phyloP scores from a whole-genome alignment of 2,329 filamentous ascomycete genomes.

The Didymella sp. region DNA sequence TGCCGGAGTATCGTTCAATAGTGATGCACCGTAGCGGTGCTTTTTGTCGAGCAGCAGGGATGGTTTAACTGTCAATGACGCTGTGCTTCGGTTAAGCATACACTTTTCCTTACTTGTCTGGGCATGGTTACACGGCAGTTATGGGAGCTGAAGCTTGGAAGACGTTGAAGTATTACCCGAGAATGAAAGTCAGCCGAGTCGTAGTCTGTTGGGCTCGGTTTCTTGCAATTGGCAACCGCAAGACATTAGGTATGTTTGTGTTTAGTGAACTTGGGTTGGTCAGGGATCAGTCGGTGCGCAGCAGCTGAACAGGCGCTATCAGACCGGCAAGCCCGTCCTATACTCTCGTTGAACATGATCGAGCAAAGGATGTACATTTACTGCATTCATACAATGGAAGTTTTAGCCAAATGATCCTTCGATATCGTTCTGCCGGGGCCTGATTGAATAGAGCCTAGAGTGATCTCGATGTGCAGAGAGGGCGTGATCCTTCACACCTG shows the following conservation, averaged over 20 bases:
- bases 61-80: slow-evolving; percentile 6
- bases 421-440: not conserved
- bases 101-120: slow-evolving; percentile 8
- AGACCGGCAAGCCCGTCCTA: not conserved
- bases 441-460: slow-evolving; percentile 1
- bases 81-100: slow-evolving; percentile 16
- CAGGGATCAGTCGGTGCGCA: not conserved
- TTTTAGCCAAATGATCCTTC: slow-evolving; percentile 4
- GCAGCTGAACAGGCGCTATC: not conserved
- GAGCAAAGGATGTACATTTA: not conserved
- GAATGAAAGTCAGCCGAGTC: slow-evolving; percentile 17
- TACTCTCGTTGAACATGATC: not conserved
- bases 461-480: slow-evolving; percentile 8
- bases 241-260: slow-evolving; percentile 11
- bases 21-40: not conserved
- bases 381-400: not conserved
- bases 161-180: slow-evolving; percentile 12
- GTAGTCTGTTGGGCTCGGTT: slow-evolving; percentile 6
- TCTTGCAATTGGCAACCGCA: not conserved
- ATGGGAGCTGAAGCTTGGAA: slow-evolving; percentile 17
- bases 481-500: slow-evolving; percentile 17
- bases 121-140: slow-evolving; percentile 11
- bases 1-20: not conserved
- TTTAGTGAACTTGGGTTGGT: not conserved
- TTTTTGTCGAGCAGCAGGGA: slow-evolving; percentile 4